Conservation (phyloP, 2,329 filamentous ascomycete species). For the Allantophomopsis lycopodina region DNA sequence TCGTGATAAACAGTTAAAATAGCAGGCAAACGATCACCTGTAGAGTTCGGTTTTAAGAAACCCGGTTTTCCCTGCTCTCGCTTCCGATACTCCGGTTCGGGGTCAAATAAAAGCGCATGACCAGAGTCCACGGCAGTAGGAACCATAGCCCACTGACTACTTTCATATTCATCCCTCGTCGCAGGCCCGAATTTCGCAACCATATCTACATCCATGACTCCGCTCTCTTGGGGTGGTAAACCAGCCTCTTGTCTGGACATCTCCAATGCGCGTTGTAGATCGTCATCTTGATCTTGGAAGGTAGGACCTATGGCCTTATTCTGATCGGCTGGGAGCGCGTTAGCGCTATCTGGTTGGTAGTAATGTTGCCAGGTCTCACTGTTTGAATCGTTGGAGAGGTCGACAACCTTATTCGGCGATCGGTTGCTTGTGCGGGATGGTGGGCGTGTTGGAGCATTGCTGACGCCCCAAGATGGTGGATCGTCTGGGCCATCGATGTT, state of each 20-base stretch:
- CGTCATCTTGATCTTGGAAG: conserved; percentile 27
- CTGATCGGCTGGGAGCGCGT: conserved; percentile 19
- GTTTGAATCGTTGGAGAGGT: conserved; percentile 7
- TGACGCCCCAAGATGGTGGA: conserved; percentile 26
- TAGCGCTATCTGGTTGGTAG: conserved; percentile 14
- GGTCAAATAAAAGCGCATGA: conserved; percentile 14
- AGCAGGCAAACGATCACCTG: conserved; percentile 27
- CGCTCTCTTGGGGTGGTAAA: conserved; percentile 32
- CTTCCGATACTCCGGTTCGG: conserved; percentile 26
- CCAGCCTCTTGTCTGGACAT: conserved; percentile 40
- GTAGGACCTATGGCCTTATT: conserved; percentile 18
- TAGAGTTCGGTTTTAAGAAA: conserved; percentile 32
- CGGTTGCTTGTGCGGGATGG: conserved; percentile 41
- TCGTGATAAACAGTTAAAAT: conserved; percentile 44
- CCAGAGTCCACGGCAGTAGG: conserved; percentile 18
- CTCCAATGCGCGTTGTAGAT: conserved; percentile 40
- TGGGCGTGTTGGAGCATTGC: conserved; percentile 33
- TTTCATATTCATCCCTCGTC: conserved; percentile 38
- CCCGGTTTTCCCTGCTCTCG: conserved; percentile 31
- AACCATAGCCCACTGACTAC: conserved; percentile 45
- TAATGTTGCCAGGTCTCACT: conserved; percentile 9
- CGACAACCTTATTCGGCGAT: conserved; percentile 34
- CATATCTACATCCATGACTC: conserved; percentile 26
- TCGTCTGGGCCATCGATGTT: conserved; percentile 39
- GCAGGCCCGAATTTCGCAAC: conserved; percentile 45